These are phyloP conservation scores for Globisporangium acanthophoron DNA, from an alignment of 352 stramenopile genomes.

Conservation along the genomic window DNA sequence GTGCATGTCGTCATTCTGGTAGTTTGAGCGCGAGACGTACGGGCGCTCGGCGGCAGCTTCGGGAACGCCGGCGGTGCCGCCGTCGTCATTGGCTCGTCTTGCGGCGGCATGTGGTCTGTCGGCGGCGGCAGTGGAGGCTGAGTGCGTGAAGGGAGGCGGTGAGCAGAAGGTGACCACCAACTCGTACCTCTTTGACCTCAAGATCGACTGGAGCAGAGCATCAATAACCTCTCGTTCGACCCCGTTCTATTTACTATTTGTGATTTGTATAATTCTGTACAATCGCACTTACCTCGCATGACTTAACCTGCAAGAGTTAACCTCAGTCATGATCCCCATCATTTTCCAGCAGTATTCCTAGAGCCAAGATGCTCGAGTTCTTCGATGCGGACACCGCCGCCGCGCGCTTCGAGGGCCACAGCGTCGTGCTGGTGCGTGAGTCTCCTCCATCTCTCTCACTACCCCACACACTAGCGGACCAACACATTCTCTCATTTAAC, in stretches of 20 bases:
- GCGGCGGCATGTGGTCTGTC: neutral
- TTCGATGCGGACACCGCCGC: neutral
- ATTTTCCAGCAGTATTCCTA: neutral
- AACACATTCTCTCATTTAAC: neutral
- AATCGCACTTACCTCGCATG: too few relatives aligned
- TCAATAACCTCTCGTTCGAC: neutral
- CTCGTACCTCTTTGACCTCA: neutral
- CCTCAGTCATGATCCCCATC: neutral
- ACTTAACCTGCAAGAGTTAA: neutral
- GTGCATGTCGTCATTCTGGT: neutral
- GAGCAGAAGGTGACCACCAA: too few relatives aligned
- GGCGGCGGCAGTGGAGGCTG: too few relatives aligned
- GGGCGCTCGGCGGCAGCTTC: constrained; percentile 50
- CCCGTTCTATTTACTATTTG: too few relatives aligned
- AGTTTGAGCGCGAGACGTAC: constrained; percentile 24
- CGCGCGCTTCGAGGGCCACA: constrained; percentile 45
- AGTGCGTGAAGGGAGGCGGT: neutral
- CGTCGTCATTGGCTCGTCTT: constrained; percentile 4
- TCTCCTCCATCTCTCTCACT: neutral
- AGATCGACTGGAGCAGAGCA: neutral
- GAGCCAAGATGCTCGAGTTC: constrained; percentile 9
- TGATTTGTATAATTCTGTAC: too few relatives aligned
- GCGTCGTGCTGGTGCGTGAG: constrained; percentile 43
- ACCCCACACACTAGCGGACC: neutral
- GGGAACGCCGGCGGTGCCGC: constrained; percentile 29